Conservation (phyloP, 495 filamentous ascomycete species). For the Aspergillus diversus region DNA sequence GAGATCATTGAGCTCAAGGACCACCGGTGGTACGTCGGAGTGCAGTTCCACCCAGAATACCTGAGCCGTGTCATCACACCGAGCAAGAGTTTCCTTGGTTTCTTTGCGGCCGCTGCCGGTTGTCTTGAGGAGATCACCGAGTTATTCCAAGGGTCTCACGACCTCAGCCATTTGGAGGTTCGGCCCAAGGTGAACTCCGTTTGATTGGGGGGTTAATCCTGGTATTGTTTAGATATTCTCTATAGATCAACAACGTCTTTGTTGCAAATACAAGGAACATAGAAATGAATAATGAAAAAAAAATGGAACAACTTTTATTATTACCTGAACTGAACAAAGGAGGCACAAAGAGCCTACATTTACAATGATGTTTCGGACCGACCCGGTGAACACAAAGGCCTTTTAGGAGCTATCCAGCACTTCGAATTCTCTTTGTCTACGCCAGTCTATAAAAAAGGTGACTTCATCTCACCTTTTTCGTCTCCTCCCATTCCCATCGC, state of each 20-base stretch:
- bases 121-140: constrained; percentile 56
- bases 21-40: constrained; percentile 89
- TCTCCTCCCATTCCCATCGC: not conserved
- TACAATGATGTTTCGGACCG: not conserved
- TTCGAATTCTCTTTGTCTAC: not conserved
- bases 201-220: not conserved
- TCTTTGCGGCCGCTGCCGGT: constrained; percentile 76
- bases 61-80: constrained; percentile 72
- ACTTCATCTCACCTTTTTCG: no score
- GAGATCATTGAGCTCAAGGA: constrained; percentile 88
- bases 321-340: not conserved
- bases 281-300: constrained; percentile 11
- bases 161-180: constrained; percentile 17
- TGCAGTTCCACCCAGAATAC: constrained; percentile 91
- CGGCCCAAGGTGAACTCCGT: constrained; percentile 5
- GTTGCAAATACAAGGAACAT: constrained; percentile 1
- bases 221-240: not conserved
- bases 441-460: no score
- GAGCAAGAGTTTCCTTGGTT: constrained; percentile 79
- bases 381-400: not conserved
- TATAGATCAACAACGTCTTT: constrained; percentile 10
- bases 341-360: not conserved
- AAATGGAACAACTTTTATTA: not conserved
- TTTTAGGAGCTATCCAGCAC: not conserved
- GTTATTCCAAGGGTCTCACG: constrained; percentile 19